Evolutionary conservation across 306 rosid species (phyloP).

Genomic region (Prunus fruticosa): DNA sequence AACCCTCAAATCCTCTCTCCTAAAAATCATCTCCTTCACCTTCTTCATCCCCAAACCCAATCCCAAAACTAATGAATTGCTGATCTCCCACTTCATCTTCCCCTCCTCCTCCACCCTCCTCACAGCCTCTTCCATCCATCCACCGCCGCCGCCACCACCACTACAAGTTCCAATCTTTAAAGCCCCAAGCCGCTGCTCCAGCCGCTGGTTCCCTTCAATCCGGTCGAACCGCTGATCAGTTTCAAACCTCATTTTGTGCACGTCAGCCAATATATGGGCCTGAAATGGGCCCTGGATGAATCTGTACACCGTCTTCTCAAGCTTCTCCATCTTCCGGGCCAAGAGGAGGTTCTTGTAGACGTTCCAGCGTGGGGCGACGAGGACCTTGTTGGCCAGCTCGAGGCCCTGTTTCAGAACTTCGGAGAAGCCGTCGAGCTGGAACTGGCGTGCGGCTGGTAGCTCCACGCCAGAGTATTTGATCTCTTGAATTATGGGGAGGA

Average conservation of each 20-base stretch:
- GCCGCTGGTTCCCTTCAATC: constrained; percentile 31
- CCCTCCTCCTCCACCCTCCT: constrained; percentile 54
- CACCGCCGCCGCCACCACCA: constrained; percentile 30
- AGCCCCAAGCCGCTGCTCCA: constrained; percentile 56
- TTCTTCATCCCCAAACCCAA: constrained; percentile 67
- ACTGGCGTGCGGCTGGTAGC: constrained; percentile 43
- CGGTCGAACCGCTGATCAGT: constrained; percentile 60
- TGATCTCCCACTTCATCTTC: constrained; percentile 31
- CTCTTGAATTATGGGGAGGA: constrained; percentile 58
- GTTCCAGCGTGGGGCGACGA: constrained; percentile 60
- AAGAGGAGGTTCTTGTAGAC: constrained; percentile 67
- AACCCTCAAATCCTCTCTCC: constrained; percentile 39
- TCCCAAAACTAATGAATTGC: constrained; percentile 39
- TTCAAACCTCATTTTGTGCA: constrained; percentile 54
- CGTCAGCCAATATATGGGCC: constrained; percentile 73
- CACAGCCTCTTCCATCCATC: constrained; percentile 68
- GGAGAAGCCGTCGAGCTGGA: constrained; percentile 62
- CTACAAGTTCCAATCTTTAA: constrained; percentile 50
- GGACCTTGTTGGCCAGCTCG: constrained; percentile 60
- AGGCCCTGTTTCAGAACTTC: constrained; percentile 52
- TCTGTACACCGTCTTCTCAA: constrained; percentile 52
- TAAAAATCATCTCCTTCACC: constrained; percentile 57
- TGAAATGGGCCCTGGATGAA: constrained; percentile 62
- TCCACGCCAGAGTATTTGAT: constrained; percentile 85
- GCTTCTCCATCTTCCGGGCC: constrained; percentile 69